Base-by-base conservation (phyloP, 1,284 basidiomycete genomes). In the Papiliotrema terrestris region DNA sequence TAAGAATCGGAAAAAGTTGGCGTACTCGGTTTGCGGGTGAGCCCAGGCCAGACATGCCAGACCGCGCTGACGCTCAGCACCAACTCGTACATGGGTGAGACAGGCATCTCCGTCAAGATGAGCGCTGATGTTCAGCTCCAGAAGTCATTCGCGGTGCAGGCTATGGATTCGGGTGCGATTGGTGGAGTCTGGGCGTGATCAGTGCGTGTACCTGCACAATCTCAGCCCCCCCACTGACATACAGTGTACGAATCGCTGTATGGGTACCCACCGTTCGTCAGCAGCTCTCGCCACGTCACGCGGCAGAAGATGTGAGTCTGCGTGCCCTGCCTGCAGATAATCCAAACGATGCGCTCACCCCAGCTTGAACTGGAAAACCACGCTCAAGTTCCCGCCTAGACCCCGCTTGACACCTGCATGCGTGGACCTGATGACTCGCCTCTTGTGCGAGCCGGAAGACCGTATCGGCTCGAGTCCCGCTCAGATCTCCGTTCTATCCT, bases 111-210 rank as follows among this genome's bases (percentile, higher is more conserved):
- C 14, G 32, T 52, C 42, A 22, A 20, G 41, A 23, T 32, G 43
- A 42, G 22, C 67, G 68, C 60, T 71, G 68, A 56, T 71, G 68
- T 61, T 67, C 91, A 91, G 92, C 90, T 11, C 91, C 92, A 32
- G 95, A 98, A 74, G 94, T 98, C 41, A 90, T 98, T 65, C 84
- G 92, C 37, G 81, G 81, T 0, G 65, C 75, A 69, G 94, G 93
- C 23, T 98, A 98, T 76, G 86, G 89, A 46, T 94, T 90, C 76
- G 89, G 88, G 36, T 96, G 91, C 72, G 94, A 98, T 72, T 98
- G 93, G 93, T 98, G 95, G 94, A 92, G 89, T 72, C 81, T 97
- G 47, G 93, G 93, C 22, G 88, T 95, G 52, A 95, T 96, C 71
- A 68, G 73, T 73, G 49, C 86, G 91, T 56, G 61, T 63, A 44